Percentiles rank a stretch among this genome's conserved stretches.
Conservation (phyloP, 1,139 yeast species). For the Petasospora rhodanensis region DNA sequence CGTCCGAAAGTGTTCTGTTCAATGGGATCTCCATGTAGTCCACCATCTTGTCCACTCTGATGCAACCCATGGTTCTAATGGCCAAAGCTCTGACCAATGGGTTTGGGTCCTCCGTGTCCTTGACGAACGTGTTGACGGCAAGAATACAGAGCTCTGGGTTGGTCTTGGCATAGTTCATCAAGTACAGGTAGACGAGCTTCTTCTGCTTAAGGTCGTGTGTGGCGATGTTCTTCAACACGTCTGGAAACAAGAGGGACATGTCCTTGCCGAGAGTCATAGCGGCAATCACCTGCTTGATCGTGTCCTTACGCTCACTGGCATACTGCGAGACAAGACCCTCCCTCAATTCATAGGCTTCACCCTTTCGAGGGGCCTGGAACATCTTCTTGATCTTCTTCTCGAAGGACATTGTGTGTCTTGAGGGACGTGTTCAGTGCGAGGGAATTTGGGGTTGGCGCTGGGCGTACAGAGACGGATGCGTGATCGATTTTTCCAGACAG, state of each 20-base stretch:
- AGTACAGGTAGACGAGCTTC: constrained; percentile 87
- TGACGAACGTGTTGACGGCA: constrained; percentile 96
- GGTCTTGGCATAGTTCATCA: constrained; percentile 95
- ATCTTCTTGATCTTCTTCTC: constrained; percentile 50
- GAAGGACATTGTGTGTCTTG: constrained; percentile 19
- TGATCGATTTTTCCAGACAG: too few relatives aligned
- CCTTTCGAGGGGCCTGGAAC: constrained; percentile 58
- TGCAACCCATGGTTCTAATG: constrained; percentile 97
- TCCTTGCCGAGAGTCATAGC: constrained; percentile 99
- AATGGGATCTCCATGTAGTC: constrained; percentile 93
- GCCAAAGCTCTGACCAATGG: constrained; percentile 96
- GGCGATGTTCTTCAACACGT: constrained; percentile 92
- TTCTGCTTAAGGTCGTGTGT: constrained; percentile 96
- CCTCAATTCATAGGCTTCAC: constrained; percentile 85
- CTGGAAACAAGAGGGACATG: constrained; percentile 92
- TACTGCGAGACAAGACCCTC: constrained; percentile 92
- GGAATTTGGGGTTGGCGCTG: not conserved
- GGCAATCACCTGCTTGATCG: constrained; percentile 93
- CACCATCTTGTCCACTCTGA: constrained; percentile 89
- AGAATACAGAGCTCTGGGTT: constrained; percentile 94
- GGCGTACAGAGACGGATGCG: too few relatives aligned
- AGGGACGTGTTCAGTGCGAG: not conserved
- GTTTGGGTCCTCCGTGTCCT: constrained; percentile 94
- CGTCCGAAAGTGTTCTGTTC: constrained; percentile 79
- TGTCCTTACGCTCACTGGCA: constrained; percentile 91